phyloP scores from a whole-genome alignment of 2,329 filamentous ascomycete genomes.

The Fusarium solani-melongenae region DNA sequence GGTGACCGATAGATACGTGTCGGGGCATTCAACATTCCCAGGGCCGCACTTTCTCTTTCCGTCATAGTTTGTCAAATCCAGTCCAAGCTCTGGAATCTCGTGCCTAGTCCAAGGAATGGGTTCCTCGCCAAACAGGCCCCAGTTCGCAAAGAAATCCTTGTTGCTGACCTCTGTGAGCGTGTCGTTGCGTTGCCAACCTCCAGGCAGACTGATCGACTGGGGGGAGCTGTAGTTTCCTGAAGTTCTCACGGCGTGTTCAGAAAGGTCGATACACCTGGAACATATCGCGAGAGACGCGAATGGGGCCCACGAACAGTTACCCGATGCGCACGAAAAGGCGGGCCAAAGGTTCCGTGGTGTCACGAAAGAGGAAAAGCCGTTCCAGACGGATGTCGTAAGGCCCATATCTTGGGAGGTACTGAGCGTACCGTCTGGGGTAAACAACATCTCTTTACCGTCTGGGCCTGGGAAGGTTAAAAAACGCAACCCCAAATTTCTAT shows the following conservation, averaged over 20 bases:
- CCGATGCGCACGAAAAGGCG: slow-evolving; percentile 2
- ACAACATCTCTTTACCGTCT: neutral
- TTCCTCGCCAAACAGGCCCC: neutral
- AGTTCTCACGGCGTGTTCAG: neutral
- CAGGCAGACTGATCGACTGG: rapidly evolving
- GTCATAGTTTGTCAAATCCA: neutral
- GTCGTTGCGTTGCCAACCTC: neutral
- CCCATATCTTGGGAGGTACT: neutral
- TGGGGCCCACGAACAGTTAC: slow-evolving; percentile 21
- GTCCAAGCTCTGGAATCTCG: neutral
- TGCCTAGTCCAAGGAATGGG: neutral
- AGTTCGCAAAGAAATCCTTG: neutral
- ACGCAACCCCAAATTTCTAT: no score
- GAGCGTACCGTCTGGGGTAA: neutral
- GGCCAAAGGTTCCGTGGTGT: neutral
- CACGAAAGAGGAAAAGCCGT: slow-evolving; percentile 1
- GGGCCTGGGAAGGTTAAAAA: neutral
- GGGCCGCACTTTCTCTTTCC: neutral
- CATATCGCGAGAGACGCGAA: slow-evolving; percentile 9
- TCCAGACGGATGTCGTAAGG: slow-evolving; percentile 5
- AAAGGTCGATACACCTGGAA: slow-evolving; percentile 1
- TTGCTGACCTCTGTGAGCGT: neutral
- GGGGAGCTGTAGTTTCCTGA: neutral
- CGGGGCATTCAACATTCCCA: neutral
- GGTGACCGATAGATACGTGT: slow-evolving; percentile 4